Percentiles rank a stretch among this genome's conserved stretches.
These are phyloP conservation scores for California macrophylla DNA, from an alignment of 441 rosid genomes.

Conservation along the genomic window DNA sequence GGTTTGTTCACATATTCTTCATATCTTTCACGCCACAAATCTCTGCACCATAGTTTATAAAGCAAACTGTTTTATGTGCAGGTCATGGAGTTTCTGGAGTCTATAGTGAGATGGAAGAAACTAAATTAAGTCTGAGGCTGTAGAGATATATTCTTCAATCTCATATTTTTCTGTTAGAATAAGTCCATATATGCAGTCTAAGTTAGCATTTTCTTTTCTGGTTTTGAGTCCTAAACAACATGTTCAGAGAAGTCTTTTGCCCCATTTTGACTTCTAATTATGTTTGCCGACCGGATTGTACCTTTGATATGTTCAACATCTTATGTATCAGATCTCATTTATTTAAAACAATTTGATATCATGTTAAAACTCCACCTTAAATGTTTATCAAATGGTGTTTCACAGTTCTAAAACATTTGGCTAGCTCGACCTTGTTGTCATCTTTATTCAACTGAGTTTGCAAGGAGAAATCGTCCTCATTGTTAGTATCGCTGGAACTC, in stretches of 20 bases:
- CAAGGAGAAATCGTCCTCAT: neutral
- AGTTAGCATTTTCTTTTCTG: neutral
- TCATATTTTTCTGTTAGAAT: neutral
- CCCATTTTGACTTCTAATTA: neutral
- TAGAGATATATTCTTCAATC: neutral
- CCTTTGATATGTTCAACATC: neutral
- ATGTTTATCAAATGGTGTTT: too few relatives aligned
- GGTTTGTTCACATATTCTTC: too few relatives aligned
- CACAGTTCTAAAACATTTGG: too few relatives aligned
- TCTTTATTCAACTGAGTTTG: too few relatives aligned
- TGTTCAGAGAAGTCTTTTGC: neutral
- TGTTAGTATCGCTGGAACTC: neutral
- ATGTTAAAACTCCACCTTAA: too few relatives aligned
- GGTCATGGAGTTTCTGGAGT: constrained; percentile 68
- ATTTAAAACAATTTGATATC: too few relatives aligned
- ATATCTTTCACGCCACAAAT: neutral
- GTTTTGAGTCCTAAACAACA: neutral
- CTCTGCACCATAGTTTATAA: neutral
- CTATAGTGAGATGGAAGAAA: constrained; percentile 56
- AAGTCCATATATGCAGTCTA: neutral
- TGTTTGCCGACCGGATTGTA: neutral
- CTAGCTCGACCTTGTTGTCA: too few relatives aligned
- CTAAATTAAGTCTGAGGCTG: too few relatives aligned
- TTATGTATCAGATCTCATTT: too few relatives aligned
- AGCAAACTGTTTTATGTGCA: constrained; percentile 11